Evolutionary conservation across 805 yeast genomes (phyloP).

Genomic region (Limtongozyma cylindracea): DNA sequence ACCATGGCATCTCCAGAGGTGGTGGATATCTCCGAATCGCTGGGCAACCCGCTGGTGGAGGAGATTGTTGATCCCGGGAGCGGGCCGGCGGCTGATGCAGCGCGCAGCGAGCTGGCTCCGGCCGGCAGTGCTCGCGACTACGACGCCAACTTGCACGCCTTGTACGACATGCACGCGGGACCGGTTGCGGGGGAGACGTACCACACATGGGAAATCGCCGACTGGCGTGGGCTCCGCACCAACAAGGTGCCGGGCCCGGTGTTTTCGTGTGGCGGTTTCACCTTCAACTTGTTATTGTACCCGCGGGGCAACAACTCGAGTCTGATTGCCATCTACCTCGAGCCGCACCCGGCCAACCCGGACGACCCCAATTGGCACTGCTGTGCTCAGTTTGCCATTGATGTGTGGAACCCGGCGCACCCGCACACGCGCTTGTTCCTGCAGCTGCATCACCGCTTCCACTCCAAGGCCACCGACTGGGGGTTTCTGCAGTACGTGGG

Average conservation of each 20-base stretch:
- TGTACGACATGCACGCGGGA: too few relatives aligned
- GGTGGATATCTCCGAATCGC: too few relatives aligned
- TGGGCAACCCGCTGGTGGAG: too few relatives aligned
- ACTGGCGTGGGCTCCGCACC: conserved; percentile 15
- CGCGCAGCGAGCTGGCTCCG: too few relatives aligned
- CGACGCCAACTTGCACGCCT: too few relatives aligned
- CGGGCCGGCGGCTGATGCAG: too few relatives aligned
- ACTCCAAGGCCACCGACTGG: conserved; percentile 70
- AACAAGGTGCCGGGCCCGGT: conserved; percentile 19
- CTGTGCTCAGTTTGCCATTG: conserved; percentile 81
- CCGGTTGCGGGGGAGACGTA: too few relatives aligned
- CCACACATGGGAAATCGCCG: conserved; percentile 27
- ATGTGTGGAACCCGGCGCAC: conserved; percentile 58
- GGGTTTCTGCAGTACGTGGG: conserved; percentile 58
- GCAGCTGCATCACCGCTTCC: conserved; percentile 59
- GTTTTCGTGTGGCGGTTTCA: conserved; percentile 32
- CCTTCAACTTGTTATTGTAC: conserved; percentile 50
- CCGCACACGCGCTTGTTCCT: conserved; percentile 33
- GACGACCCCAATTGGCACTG: conserved; percentile 36
- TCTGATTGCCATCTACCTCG: conserved; percentile 51
- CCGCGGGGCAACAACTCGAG: conserved; percentile 49
- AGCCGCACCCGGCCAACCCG: conserved; percentile 27
- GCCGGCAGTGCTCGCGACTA: too few relatives aligned
- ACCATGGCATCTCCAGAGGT: too few relatives aligned
- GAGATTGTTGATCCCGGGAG: too few relatives aligned